Evolutionary conservation across 352 stramenopile species (phyloP).

Genomic region (Phytophthora niederhauseri): DNA sequence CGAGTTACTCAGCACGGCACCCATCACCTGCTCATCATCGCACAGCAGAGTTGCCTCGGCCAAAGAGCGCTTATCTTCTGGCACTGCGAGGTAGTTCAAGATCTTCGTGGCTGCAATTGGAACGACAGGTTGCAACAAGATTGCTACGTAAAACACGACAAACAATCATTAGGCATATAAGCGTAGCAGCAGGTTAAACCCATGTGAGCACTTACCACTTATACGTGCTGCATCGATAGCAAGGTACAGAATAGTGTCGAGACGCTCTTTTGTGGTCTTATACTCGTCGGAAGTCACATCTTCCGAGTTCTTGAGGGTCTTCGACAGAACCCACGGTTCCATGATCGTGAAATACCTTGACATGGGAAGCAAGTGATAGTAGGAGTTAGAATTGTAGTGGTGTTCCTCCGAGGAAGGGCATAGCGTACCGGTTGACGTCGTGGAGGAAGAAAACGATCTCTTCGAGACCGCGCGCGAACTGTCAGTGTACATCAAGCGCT

Average conservation of each 20-base stretch:
- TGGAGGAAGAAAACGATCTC: constrained; percentile 83
- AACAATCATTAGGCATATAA: neutral
- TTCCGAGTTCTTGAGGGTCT: constrained; percentile 48
- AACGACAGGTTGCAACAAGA: constrained; percentile 74
- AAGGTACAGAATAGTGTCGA: constrained; percentile 74
- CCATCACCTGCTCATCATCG: constrained; percentile 40
- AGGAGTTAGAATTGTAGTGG: neutral
- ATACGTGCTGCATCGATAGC: constrained; percentile 77
- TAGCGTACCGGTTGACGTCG: constrained; percentile 72
- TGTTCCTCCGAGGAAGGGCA: neutral
- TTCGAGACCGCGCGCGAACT: constrained; percentile 76
- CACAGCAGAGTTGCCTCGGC: constrained; percentile 54
- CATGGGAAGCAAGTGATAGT: neutral
- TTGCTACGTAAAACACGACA: constrained; percentile 41
- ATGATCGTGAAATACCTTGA: constrained; percentile 77
- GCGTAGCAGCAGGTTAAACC: neutral
- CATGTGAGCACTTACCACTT: constrained; percentile 45
- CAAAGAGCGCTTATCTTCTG: constrained; percentile 53
- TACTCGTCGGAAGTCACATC: constrained; percentile 42
- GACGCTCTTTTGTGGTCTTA: constrained; percentile 41
- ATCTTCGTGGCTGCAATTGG: constrained; percentile 64
- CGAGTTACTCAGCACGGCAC: constrained; percentile 48
- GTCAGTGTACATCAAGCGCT: constrained; percentile 10
- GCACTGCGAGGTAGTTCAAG: constrained; percentile 71
- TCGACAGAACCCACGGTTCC: constrained; percentile 81